Evolutionary conservation across 345 rosid species (phyloP), one percentile per base, ranked within the genome.

Genomic region (rapeseed (Brassica napus)): DNA sequence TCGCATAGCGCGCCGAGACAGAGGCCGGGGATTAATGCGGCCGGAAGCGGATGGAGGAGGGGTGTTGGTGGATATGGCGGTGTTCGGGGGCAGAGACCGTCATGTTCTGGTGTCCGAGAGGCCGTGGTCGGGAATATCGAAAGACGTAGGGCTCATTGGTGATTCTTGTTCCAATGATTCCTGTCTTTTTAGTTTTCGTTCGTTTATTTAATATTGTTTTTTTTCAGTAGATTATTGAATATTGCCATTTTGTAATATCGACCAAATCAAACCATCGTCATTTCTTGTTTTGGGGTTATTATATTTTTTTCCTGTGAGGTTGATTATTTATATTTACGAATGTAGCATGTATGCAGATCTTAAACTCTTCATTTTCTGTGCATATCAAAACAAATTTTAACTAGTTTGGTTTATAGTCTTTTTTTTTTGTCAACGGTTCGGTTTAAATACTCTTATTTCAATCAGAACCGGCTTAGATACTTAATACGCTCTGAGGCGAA

Each of bases 1-100:
- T 91, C 97, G 3, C 86, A 82, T 47, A 93, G 97, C 42, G 97
- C 97, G 3, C 98, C 97, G 4, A 93, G 86, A 76, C 98, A 95
- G 67, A 86, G 98, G 79, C 94, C 97, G 0, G 98, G 87, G 58
- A 49, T 2, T 28, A 74, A 52, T 12, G 35, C 47, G 6, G 4
- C 1, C 0, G 55, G 74, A 12, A 39, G 71, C 1, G 79, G 49
- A 35, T 66, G 64, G 75, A 60, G 75, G 74, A 67, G 69, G 60
- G 61, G 71, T 26, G 8, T 35, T 8, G 78, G 82, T 0, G 78
- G 68, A 0, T 12, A 26, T 66, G 77, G 70, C 0, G 65, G 57
- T 28, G 65, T 24, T 68, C 39, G 60, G 59, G 14, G 39, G 79
- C 83, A 63, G 23, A 74, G 83, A 63, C 83, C 30, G 71, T 80